phyloP scores from a whole-genome alignment of 202 grass and related monocot species.

The Carex arenaria region DNA sequence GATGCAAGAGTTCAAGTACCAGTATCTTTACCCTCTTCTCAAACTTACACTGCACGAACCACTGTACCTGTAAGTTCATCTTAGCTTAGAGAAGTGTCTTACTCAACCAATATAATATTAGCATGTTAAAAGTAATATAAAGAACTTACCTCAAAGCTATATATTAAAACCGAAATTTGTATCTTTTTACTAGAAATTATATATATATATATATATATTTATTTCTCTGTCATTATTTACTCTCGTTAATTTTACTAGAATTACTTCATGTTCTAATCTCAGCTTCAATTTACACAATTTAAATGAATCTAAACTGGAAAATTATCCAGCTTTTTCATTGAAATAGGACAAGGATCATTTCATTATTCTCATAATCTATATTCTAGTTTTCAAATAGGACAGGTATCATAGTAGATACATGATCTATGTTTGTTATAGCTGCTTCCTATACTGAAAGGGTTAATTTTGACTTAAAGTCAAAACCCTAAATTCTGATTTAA shows the following conservation, averaged over 20 bases:
- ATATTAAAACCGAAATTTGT: neutral
- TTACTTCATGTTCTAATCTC: neutral
- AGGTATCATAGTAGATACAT: neutral
- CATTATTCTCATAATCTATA: neutral
- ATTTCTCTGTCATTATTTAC: neutral
- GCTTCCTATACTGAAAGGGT: neutral
- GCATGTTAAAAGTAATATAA: neutral
- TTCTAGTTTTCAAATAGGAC: neutral
- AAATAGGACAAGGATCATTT: neutral
- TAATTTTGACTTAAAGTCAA: neutral
- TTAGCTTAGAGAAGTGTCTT: neutral
- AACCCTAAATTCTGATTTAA: neutral
- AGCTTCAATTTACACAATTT: neutral
- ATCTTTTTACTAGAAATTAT: neutral
- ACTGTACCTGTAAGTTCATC: constrained; percentile 22
- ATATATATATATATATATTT: neutral
- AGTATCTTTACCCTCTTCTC: constrained; percentile 16
- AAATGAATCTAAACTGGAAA: neutral
- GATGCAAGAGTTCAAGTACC: constrained; percentile 13
- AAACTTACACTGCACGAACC: neutral
- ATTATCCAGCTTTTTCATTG: neutral
- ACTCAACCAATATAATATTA: neutral
- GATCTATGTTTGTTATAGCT: too few relatives aligned
- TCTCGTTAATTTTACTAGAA: neutral
- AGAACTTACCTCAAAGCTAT: neutral